Evolutionary conservation across 805 yeast species (phyloP), one percentile per base, ranked within the genome.

Genomic region (Saccharomycodes ludwigii): DNA sequence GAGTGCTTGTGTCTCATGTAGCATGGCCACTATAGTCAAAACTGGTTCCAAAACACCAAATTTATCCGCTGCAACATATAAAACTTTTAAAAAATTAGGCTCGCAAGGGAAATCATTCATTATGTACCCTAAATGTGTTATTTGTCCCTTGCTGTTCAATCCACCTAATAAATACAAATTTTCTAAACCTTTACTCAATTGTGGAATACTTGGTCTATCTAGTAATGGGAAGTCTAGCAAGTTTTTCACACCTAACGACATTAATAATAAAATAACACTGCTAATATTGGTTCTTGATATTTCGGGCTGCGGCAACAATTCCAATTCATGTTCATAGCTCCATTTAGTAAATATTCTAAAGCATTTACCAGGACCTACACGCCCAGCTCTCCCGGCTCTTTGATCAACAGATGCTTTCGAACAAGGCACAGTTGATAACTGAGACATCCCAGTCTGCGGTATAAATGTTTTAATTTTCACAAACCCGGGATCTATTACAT

Each of bases 311-410:
- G 95, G 83, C 47, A 76, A 77, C 2, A 70, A 62, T 8, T 78
- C 77, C 50, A 91, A 60, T 43, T 88, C 97, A 42, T 78, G 67
- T 39, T 71, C 63, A 44, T 71, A 91, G 3, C 70, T 64, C 36
- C 55, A 40, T 49, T 83, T 82, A 0, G 98, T 88, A 50, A 74
- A 91, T 15, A 91, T 59, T 23, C 99, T 54, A 47, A 79, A 91
- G 56, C 97, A 91, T 50, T 83, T 82, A 12, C 98, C 98, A 0
- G 97, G 95, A 1, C 94, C 86, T 6, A 94, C 85, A 62, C 98
- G 76, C 25, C 98, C 98, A 5, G 97, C 98, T 62, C 98, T 73
- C 50, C 98, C 98, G 1, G 95, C 86, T 47, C 98, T 66, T 58
- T 91, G 98, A 46, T 84, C 86, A 0, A 95, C 96, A 26, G 94